Evolutionary conservation across 331 rosid species (phyloP), one percentile per base, ranked within the genome.

Genomic region (Pyrus hybrid): DNA sequence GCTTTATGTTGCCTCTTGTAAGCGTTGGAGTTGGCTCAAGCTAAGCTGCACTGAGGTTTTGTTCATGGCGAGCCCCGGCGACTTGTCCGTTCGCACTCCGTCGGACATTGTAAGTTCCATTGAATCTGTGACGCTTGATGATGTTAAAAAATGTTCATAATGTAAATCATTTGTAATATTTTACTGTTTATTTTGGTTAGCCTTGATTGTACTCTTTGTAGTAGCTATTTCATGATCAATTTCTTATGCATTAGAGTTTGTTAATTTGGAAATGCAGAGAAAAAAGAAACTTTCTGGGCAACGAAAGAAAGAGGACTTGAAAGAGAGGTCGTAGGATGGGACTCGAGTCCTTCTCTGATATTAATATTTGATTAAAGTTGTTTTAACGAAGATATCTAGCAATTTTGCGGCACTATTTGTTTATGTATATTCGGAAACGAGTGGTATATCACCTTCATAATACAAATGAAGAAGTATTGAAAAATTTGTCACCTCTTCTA

Each of bases 261-360:
- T 69, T 63, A 51, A 49, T 30, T 49, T 18, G 56, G 56, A 49
- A 41, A 73, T 86, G 51, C 86, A 92, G 99, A 77, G 77, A 58
- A 90, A 92, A 79, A 88, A 87, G 87, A 94, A 87, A 80, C 65
- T 84, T 16, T 78, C 76, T 60, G 96, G 88, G 28, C 88, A 79
- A 73, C 82, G 86, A 60, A 86, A 82, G 80, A 90, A 71, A 72
- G 91, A 37, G 13, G 45, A 72, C 99, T 94, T 77, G 93, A 87
- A 88, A 88, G 78, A 85, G 97, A 94, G 99, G 97, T 94, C 66
- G 78, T 45, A 8, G 41, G 11, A 13, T 62, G 37, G 67, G 8
- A 25, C 6, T 18, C 23, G 18, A 6, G 9, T 51, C 21, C 9
- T 16, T 49, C 56, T 49, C 56, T 17, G 56, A 49, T 2, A 49